Conservation (phyloP, 139 green algal genomes). For the Spirogloea muscicola region DNA sequence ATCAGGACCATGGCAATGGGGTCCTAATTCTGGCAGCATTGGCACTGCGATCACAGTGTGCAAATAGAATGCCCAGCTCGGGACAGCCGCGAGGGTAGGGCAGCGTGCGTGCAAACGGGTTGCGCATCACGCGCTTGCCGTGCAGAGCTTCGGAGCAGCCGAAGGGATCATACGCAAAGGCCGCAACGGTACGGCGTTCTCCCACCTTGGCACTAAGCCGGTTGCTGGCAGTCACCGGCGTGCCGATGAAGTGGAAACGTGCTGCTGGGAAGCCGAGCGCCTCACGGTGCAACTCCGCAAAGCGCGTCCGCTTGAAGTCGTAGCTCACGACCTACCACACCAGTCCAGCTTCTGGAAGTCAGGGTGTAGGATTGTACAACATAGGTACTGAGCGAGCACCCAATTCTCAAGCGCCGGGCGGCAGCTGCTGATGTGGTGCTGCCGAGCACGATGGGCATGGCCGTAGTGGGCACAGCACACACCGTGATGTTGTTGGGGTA, state of each 20-base stretch:
- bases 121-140: conserved; percentile 8
- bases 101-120: conserved; percentile 21
- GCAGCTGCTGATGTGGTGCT: neutral
- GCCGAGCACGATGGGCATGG: neutral
- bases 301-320: conserved; percentile 77
- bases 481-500: conserved; percentile 71
- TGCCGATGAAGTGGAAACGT: conserved; percentile 72
- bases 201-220: neutral
- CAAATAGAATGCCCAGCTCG: conserved; percentile 23
- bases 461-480: neutral
- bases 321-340: conserved; percentile 73
- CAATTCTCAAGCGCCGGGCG: neutral
- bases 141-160: conserved; percentile 21
- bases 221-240: neutral
- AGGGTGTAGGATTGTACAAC: neutral
- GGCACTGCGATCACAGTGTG: conserved; percentile 13
- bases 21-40: too few species aligned
- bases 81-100: conserved; percentile 31
- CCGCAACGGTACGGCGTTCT: conserved; percentile 1
- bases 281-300: conserved; percentile 66
- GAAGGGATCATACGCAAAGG: conserved; percentile 25
- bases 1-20: too few species aligned
- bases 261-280: conserved; percentile 65
- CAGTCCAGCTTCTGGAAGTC: neutral
- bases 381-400: neutral